These are phyloP conservation scores for Xylariaceae sp. DNA, from an alignment of 2,329 filamentous ascomycete genomes.

Conservation along the genomic window DNA sequence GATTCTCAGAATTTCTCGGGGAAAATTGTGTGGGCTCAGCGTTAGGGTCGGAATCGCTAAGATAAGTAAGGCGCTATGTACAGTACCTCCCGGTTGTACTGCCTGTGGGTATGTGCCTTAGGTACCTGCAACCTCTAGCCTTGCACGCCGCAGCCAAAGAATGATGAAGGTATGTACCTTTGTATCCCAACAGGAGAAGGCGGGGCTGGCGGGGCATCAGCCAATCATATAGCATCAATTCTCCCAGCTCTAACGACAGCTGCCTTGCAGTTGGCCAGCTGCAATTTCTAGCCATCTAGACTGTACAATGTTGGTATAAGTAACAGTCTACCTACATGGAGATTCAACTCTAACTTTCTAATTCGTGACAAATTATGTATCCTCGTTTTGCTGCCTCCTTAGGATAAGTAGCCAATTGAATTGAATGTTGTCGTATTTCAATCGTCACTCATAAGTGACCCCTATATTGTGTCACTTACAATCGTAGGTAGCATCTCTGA, in stretches of 20 bases:
- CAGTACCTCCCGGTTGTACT: not conserved
- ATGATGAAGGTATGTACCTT: constrained; percentile 4
- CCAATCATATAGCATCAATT: constrained; percentile 31
- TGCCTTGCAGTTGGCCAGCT: constrained; percentile 20
- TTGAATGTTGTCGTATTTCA: not conserved
- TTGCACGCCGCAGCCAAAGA: not conserved
- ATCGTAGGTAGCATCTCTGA: too few relatives aligned
- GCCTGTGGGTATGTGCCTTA: not conserved
- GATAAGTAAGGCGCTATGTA: constrained; percentile 21
- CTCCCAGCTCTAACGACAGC: constrained; percentile 1
- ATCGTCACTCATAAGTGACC: not conserved
- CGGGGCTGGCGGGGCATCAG: constrained; percentile 37
- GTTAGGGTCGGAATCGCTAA: constrained; percentile 36
- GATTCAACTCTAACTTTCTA: too few relatives aligned
- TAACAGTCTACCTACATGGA: too few relatives aligned
- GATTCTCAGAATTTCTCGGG: constrained; percentile 34
- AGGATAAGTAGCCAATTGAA: not conserved
- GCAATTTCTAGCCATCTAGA: not conserved
- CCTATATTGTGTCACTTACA: too few relatives aligned
- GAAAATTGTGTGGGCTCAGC: constrained; percentile 55
- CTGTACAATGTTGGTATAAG: too few relatives aligned
- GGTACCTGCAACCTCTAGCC: constrained; percentile 7
- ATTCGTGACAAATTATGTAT: too few relatives aligned
- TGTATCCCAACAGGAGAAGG: not conserved
- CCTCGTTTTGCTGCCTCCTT: too few relatives aligned